These are phyloP conservation scores for Xylariaceae sp. DNA, from an alignment of 2,329 filamentous ascomycete species.

Conservation along the genomic window DNA sequence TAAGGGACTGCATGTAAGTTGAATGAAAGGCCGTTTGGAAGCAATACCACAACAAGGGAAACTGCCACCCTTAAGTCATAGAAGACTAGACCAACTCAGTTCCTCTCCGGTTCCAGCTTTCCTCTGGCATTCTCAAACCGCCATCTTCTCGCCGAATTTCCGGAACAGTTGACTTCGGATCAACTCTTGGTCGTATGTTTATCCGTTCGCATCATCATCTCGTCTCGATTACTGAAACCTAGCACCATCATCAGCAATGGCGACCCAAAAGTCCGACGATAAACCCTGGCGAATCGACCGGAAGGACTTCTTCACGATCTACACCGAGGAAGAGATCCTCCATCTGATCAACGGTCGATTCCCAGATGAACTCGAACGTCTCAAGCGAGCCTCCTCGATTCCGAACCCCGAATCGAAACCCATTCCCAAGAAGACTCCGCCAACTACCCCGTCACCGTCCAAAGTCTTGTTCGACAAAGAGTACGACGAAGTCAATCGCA, in stretches of 20 bases:
- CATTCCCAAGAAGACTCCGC: slow-evolving; percentile 7
- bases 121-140: not conserved
- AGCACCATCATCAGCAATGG: not conserved
- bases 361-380: slow-evolving; percentile 28
- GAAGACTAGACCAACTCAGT: not conserved
- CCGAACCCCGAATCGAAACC: slow-evolving; percentile 19
- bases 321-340: slow-evolving; percentile 23
- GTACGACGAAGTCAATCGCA: slow-evolving; percentile 38
- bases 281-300: not conserved
- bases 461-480: slow-evolving; percentile 29
- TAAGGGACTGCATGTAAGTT: too few species aligned
- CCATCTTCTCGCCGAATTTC: not conserved
- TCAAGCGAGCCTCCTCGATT: slow-evolving; percentile 29
- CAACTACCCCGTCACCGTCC: slow-evolving; percentile 24
- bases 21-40: not conserved
- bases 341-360: slow-evolving; percentile 27
- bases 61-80: not conserved
- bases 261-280: not conserved
- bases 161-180: not conserved
- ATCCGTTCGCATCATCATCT: not conserved
- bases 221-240: not conserved
- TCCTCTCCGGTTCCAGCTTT: not conserved
- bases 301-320: not conserved
- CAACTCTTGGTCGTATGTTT: not conserved
- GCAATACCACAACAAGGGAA: not conserved